These are phyloP conservation scores for Geotrichum australiense DNA, from an alignment of 1,139 yeast species.

Conservation along the genomic window DNA sequence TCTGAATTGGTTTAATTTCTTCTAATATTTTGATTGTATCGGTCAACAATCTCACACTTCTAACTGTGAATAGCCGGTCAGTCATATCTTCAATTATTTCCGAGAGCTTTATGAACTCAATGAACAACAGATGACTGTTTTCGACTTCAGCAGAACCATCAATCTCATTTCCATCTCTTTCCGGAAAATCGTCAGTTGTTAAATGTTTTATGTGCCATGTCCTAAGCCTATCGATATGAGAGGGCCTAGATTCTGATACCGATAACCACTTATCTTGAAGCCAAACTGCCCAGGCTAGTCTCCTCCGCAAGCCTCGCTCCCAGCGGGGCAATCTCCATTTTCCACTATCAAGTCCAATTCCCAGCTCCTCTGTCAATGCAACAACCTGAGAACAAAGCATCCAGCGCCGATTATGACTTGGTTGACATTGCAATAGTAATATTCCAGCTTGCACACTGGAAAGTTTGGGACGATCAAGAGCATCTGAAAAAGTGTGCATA, in stretches of 20 bases:
- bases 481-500: slow-evolving; percentile 35
- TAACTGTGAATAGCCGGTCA: slow-evolving; percentile 62
- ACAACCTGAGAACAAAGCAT: slow-evolving; percentile 79
- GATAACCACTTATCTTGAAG: slow-evolving; percentile 86
- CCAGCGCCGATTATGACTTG: slow-evolving; percentile 65
- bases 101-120: slow-evolving; percentile 60
- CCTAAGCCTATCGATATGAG: slow-evolving; percentile 43
- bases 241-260: slow-evolving; percentile 68
- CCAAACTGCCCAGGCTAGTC: slow-evolving; percentile 91
- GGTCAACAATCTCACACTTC: slow-evolving; percentile 49
- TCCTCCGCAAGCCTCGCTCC: slow-evolving; percentile 78
- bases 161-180: slow-evolving; percentile 43
- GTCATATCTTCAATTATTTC: slow-evolving; percentile 66
- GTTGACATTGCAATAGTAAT: slow-evolving; percentile 36
- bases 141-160: slow-evolving; percentile 62
- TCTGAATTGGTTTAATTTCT: slow-evolving; percentile 78
- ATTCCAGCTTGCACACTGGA: slow-evolving; percentile 42
- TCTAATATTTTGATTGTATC: slow-evolving; percentile 61
- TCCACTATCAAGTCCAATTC: slow-evolving; percentile 77
- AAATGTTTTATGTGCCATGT: slow-evolving; percentile 28
- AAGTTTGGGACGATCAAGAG: slow-evolving; percentile 38
- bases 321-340: slow-evolving; percentile 87
- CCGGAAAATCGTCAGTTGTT: slow-evolving; percentile 32
- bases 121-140: slow-evolving; percentile 64
- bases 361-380: slow-evolving; percentile 77